These are phyloP conservation scores for Aspergillus awamori DNA, from an alignment of 2,329 filamentous ascomycete species.

Conservation along the genomic window DNA sequence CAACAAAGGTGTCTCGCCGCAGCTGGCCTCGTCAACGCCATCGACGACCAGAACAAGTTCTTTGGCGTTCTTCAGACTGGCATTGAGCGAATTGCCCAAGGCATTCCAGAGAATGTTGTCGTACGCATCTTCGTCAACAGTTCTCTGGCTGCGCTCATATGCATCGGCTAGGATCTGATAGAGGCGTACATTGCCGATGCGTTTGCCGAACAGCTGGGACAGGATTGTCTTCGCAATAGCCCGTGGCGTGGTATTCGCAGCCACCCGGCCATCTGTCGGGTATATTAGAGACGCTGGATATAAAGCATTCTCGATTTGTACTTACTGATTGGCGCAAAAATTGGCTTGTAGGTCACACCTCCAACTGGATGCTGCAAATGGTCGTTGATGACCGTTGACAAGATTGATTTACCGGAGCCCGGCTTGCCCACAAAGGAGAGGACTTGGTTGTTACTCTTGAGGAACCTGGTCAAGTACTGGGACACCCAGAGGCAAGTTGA, in stretches of 20 bases:
- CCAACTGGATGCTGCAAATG: conserved; percentile 42
- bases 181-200: conserved; percentile 43
- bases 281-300: no score
- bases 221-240: conserved; percentile 41
- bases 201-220: conserved; percentile 39
- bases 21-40: conserved; percentile 40
- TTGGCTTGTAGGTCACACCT: conserved; percentile 36
- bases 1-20: conserved; percentile 33
- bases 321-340: conserved; percentile 43
- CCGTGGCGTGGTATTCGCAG: conserved; percentile 32
- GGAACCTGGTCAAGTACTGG: conserved; percentile 51
- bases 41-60: conserved; percentile 44
- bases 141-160: conserved; percentile 29
- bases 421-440: conserved; percentile 50
- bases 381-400: conserved; percentile 44
- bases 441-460: conserved; percentile 48
- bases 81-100: conserved; percentile 31
- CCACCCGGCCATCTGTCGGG: conserved; percentile 33
- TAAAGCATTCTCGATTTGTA: background rate
- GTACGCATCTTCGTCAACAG: conserved; percentile 31
- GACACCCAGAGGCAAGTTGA: conserved; percentile 60
- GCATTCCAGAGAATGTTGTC: conserved; percentile 41
- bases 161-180: conserved; percentile 38
- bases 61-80: conserved; percentile 33
- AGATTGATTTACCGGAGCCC: conserved; percentile 43